Conservation (phyloP, 208 protist genomes). For the Leishmania aethiopica region DNA sequence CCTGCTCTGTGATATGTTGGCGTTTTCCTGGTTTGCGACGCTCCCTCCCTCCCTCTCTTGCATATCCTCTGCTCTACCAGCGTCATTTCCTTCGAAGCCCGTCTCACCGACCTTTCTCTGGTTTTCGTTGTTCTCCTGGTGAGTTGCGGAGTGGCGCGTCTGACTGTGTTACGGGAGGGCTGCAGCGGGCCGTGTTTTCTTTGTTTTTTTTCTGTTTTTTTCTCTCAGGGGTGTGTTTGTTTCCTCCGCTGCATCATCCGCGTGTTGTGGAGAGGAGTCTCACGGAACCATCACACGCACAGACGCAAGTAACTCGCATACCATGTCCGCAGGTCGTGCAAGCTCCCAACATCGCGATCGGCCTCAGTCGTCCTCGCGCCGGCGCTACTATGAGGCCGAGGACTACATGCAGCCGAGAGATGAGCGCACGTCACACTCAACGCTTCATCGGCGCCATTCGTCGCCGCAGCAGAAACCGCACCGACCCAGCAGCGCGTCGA, state of each 20-base stretch:
- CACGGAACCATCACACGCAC: background rate
- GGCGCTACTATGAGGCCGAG: slow-evolving; percentile 17
- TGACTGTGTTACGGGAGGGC: background rate
- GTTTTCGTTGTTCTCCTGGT: slow-evolving; percentile 1
- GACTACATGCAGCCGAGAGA: slow-evolving; percentile 1
- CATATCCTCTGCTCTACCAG: background rate
- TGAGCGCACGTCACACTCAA: slow-evolving; percentile 5
- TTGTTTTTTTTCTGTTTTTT: background rate
- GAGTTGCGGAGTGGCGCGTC: background rate
- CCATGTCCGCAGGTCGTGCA: slow-evolving; percentile 16
- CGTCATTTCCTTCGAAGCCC: slow-evolving; percentile 1
- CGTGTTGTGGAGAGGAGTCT: background rate
- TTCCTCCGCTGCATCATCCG: background rate
- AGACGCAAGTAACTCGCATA: background rate
- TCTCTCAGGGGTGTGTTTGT: background rate
- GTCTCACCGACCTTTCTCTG: slow-evolving; percentile 2
- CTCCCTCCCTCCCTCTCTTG: background rate
- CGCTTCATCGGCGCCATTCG: slow-evolving; percentile 12
- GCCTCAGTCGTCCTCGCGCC: slow-evolving; percentile 13
- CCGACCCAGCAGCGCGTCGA: slow-evolving; percentile 21
- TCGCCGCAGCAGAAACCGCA: slow-evolving; percentile 9
- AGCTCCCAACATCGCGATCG: slow-evolving; percentile 21
- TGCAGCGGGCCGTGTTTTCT: background rate
- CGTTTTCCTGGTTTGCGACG: background rate
- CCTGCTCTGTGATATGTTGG: background rate